Base-by-base conservation (phyloP, 176 grass and related monocot species). In the Juncus inflexus region DNA sequence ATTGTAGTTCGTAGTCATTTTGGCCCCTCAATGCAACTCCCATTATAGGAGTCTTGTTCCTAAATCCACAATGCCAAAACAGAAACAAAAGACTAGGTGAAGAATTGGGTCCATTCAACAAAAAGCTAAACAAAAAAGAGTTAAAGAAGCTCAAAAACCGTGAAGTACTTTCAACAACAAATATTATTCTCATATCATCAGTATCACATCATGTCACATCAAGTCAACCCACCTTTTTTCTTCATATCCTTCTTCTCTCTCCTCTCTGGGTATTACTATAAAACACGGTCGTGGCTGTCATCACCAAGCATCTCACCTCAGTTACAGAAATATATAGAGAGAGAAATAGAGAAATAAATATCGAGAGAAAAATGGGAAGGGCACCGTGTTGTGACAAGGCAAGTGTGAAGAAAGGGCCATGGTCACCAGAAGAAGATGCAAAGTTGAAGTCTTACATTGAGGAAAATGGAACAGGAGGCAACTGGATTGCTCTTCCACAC, bases 301-400 rank as follows among this genome's bases (percentile, higher is more conserved):
- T 70, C 52, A 5, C 53, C 53, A 28, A 61, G 56, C 40, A 80
- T 15, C 58, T 37, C n/a, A 78, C 0, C 19, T 35, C 36, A 2
- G 5, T 55, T 9, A 12, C 36, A 54, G 37, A 66, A 2, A 61
- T 10, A 55, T 2, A 56, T n/a, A 65, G n/a, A 70, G 6, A 55
- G 39, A 39, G 1, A 38, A 1, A 28, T 2, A n/a, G 49, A 57
- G n/a, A 51, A 2, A 57, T 8, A 80, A 15, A 63, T 7, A 43
- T 11, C 63, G 35, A 64, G 14, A 67, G 39, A 75, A 35, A 80
- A n/a, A 87, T 89, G 86, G 90, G 90, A 12, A 86, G 90, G 52
- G 90, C 86, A 54, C 90, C 90, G 14, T 95, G 90, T 80, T 95
- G 90, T 60, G 90, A 95, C 79, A 95, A 95, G 79, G 73, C 86